A percentile compares a stretch with the other conserved stretches of the same genome.
Evolutionary conservation across 1,284 basidiomycete species (phyloP).

Genomic region (Volvariella surrecta): DNA sequence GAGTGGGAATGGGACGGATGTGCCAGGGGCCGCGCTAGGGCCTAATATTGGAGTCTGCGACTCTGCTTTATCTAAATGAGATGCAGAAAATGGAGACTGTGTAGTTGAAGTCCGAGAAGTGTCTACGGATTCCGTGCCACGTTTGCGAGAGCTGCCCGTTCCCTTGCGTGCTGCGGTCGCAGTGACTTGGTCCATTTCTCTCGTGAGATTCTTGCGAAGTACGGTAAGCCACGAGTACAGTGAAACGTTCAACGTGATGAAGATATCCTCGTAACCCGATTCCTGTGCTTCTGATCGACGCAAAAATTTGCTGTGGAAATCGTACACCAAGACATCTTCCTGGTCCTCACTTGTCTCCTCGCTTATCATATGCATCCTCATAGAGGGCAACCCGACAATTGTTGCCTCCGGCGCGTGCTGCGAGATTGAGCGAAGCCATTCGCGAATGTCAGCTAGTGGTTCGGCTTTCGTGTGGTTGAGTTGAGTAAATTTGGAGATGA

Average conservation of each 20-base stretch:
- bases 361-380: constrained; percentile 71
- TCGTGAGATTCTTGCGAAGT: constrained; percentile 60
- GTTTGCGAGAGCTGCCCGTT: constrained; percentile 10
- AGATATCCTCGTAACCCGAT: constrained; percentile 58
- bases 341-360: constrained; percentile 41
- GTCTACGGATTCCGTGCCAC: neutral
- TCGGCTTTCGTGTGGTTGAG: constrained; percentile 36
- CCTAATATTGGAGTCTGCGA: constrained; percentile 8
- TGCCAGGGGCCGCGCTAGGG: constrained; percentile 12
- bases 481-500: constrained; percentile 62
- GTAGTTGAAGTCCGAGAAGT: neutral
- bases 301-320: constrained; percentile 66
- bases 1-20: constrained; percentile 15
- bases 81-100: neutral
- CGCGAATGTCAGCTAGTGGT: constrained; percentile 17
- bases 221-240: constrained; percentile 74
- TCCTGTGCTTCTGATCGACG: constrained; percentile 37
- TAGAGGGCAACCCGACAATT: constrained; percentile 70
- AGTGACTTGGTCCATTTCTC: constrained; percentile 68
- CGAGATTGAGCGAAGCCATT: constrained; percentile 49
- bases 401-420: constrained; percentile 55
- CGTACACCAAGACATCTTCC: constrained; percentile 44
- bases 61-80: neutral
- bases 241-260: constrained; percentile 73
- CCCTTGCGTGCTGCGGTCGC: constrained; percentile 42